Conservation (phyloP, 1,284 basidiomycete species). For the Ustilago esculenta region DNA sequence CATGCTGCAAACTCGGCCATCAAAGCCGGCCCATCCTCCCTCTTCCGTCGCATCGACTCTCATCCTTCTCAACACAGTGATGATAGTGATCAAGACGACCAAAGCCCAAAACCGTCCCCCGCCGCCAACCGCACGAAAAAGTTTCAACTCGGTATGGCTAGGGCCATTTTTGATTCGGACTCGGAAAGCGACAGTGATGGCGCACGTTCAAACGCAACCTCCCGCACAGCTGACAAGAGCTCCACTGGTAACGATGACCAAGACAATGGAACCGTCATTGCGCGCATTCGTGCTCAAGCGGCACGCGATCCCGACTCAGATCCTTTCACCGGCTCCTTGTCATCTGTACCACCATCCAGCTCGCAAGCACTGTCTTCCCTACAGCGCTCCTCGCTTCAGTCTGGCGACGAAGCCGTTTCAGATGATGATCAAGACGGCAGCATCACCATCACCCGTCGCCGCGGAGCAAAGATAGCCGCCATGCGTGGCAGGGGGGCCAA, state of each 20-base stretch:
- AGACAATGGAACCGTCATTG: constrained; percentile 27
- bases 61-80: constrained; percentile 21
- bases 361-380: constrained; percentile 21
- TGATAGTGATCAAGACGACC: constrained; percentile 1
- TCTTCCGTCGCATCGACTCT: constrained; percentile 34
- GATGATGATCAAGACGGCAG: constrained; percentile 9
- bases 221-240: neutral
- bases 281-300: constrained; percentile 28
- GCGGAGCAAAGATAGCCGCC: constrained; percentile 31
- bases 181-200: constrained; percentile 18
- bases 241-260: neutral
- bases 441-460: constrained; percentile 19
- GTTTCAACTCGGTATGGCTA: constrained; percentile 29
- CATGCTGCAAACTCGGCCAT: constrained; percentile 27
- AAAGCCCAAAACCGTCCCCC: constrained; percentile 12
- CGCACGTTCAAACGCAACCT: no score
- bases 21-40: constrained; percentile 13
- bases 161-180: constrained; percentile 43
- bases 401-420: constrained; percentile 4
- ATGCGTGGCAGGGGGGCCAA: constrained; percentile 31
- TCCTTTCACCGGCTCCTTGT: constrained; percentile 34
- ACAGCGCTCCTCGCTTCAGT: constrained; percentile 1
- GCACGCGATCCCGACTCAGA: constrained; percentile 24
- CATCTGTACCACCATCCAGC: constrained; percentile 25
- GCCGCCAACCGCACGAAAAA: constrained; percentile 19